Evolutionary conservation across 2,329 filamentous ascomycete genomes (phyloP).

Genomic region (Ophiostoma pallidulum): DNA sequence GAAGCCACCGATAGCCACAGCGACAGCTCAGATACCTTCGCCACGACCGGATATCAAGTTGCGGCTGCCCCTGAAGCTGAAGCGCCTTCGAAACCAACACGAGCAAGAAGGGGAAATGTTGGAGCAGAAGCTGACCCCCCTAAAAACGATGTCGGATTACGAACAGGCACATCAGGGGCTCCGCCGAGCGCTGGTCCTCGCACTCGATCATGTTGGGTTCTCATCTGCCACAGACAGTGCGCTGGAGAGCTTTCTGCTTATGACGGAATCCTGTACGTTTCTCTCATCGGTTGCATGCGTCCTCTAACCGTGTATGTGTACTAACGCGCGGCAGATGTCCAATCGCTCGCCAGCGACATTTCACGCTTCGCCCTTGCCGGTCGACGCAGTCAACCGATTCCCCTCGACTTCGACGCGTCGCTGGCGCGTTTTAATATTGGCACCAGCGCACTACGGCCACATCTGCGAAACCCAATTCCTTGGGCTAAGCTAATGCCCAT

Average conservation of each 20-base stretch:
- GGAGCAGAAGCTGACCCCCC: not conserved
- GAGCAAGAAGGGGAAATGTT: slow-evolving; percentile 2
- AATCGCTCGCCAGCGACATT: slow-evolving; percentile 38
- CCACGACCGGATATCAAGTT: slow-evolving; percentile 1
- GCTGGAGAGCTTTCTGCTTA: slow-evolving; percentile 46
- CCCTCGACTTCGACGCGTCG: slow-evolving; percentile 47
- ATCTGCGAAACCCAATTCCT: slow-evolving; percentile 44
- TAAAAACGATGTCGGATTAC: slow-evolving; percentile 16
- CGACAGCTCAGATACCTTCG: not conserved
- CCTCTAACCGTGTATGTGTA: slow-evolving; percentile 11
- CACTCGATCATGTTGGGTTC: slow-evolving; percentile 50
- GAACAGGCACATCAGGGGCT: slow-evolving; percentile 34
- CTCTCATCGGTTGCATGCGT: not conserved
- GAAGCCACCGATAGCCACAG: slow-evolving; percentile 5
- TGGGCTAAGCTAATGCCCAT: slow-evolving; percentile 20
- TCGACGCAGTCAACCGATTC: slow-evolving; percentile 44
- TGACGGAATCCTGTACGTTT: slow-evolving; percentile 48
- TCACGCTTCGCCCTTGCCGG: slow-evolving; percentile 38
- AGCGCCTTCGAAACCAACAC: slow-evolving; percentile 11
- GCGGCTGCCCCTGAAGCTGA: slow-evolving; percentile 11
- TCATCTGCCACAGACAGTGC: slow-evolving; percentile 44
- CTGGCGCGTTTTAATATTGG: slow-evolving; percentile 44
- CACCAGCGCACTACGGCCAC: slow-evolving; percentile 42
- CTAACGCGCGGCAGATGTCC: slow-evolving; percentile 38
- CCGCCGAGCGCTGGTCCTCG: slow-evolving; percentile 45